These are phyloP conservation scores for Neurospora sp. DNA, from an alignment of 495 filamentous ascomycete species.

Conservation along the genomic window DNA sequence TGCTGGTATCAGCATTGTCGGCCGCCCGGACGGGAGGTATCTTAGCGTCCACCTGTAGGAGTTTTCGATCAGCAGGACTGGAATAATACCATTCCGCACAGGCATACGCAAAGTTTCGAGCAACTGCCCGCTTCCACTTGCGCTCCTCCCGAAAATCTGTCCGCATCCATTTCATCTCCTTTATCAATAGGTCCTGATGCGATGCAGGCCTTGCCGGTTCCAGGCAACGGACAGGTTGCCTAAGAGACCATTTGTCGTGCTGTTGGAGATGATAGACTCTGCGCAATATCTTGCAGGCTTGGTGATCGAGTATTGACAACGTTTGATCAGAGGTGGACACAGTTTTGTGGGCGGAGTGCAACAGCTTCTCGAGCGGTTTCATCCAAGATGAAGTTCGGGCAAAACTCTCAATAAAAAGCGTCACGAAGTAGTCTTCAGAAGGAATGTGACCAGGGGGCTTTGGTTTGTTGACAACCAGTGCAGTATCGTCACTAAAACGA, in stretches of 20 bases:
- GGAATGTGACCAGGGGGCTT: conserved; percentile 28
- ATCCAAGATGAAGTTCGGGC: conserved; percentile 46
- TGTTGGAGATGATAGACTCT: conserved; percentile 83
- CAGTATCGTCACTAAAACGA: conserved; percentile 17
- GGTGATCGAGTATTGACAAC: conserved; percentile 67
- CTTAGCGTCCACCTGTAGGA: conserved; percentile 54
- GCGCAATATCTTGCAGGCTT: conserved; percentile 72
- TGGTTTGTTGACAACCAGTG: conserved; percentile 21
- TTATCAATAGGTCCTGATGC: conserved; percentile 77
- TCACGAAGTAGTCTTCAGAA: conserved; percentile 66
- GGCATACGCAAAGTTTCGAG: conserved; percentile 62
- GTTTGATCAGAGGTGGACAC: conserved; percentile 68
- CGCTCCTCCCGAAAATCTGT: conserved; percentile 91
- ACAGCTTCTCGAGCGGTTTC: conserved; percentile 55
- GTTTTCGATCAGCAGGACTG: conserved; percentile 46
- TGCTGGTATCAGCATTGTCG: conserved; percentile 15
- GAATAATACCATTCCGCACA: conserved; percentile 73
- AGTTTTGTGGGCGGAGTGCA: conserved; percentile 71
- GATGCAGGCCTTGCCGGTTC: conserved; percentile 67
- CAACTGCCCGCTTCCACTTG: conserved; percentile 83
- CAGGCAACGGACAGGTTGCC: conserved; percentile 67
- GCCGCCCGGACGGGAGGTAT: conserved; percentile 22
- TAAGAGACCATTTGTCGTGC: conserved; percentile 79
- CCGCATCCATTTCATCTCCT: conserved; percentile 94
- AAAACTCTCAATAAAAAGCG: conserved; percentile 67